phyloP scores from a whole-genome alignment of 371 early-diverging fungal genomes.

The Entomophthora muscae region DNA sequence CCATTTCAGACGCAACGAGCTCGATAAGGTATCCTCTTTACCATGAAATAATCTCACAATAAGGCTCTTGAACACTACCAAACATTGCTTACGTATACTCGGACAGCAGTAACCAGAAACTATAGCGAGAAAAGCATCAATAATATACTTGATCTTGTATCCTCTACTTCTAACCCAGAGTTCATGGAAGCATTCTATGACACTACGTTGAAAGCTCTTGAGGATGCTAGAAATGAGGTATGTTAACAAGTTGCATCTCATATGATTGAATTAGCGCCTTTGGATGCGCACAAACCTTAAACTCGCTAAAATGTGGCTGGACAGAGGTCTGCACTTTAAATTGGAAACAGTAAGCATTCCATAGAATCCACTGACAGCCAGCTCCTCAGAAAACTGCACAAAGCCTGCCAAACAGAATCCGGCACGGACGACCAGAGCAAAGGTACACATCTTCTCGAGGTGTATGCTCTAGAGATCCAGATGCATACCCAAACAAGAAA shows the following conservation, averaged over 20 bases:
- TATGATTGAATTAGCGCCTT: slow-evolving; percentile 55
- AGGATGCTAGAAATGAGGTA: slow-evolving; percentile 68
- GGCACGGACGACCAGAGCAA: slow-evolving; percentile 72
- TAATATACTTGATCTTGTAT: slow-evolving; percentile 76
- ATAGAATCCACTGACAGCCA: slow-evolving; percentile 9
- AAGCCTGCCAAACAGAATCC: slow-evolving; percentile 61
- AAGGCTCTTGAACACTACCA: slow-evolving; percentile 61
- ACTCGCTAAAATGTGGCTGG: slow-evolving; percentile 76
- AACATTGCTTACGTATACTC: slow-evolving; percentile 57
- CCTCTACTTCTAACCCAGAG: slow-evolving; percentile 44
- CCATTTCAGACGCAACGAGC: slow-evolving; percentile 41
- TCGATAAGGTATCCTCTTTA: slow-evolving; percentile 49
- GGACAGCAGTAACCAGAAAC: slow-evolving; percentile 71
- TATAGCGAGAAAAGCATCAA: slow-evolving; percentile 93
- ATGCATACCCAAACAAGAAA: slow-evolving; percentile 80
- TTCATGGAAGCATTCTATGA: slow-evolving; percentile 76
- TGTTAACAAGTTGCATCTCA: too few species aligned
- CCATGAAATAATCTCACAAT: too few species aligned
- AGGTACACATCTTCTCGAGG: slow-evolving; percentile 80
- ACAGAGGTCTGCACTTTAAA: slow-evolving; percentile 56
- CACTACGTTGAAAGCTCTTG: slow-evolving; percentile 50
- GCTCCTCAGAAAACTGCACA: slow-evolving; percentile 55
- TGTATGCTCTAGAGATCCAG: slow-evolving; percentile 82
- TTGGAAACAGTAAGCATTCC: slow-evolving; percentile 29
- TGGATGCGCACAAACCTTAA: slow-evolving; percentile 85